Evolutionary conservation across 306 rosid genomes (phyloP).

Genomic region (Pyrus bretschneideri): DNA sequence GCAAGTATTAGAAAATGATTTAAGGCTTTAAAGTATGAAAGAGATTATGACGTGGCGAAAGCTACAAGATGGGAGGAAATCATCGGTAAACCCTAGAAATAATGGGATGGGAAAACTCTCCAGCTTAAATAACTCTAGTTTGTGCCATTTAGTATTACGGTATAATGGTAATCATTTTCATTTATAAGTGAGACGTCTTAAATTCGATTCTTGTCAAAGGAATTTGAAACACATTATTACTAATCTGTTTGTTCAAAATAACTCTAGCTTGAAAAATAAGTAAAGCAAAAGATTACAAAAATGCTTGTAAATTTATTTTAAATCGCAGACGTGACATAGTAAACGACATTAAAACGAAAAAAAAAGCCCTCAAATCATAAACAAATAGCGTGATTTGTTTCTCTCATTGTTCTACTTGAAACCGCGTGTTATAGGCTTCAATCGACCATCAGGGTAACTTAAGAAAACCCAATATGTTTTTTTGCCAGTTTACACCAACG

Average conservation of each 20-base stretch:
- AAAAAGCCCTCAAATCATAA: too few relatives aligned
- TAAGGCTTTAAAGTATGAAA: not conserved
- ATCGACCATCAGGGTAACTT: too few relatives aligned
- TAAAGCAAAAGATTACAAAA: too few relatives aligned
- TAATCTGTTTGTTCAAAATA: too few relatives aligned
- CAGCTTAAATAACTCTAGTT: not conserved
- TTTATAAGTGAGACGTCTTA: rapidly evolving
- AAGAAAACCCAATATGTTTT: too few relatives aligned
- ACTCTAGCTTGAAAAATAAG: too few relatives aligned
- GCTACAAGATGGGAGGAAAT: not conserved
- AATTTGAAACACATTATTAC: too few relatives aligned
- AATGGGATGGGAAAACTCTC: too few relatives aligned
- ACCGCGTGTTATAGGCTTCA: not conserved
- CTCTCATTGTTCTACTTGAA: not conserved
- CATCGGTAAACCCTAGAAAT: too few relatives aligned
- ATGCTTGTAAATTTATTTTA: not conserved
- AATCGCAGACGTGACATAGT: too few relatives aligned
- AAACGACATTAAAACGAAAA: not conserved
- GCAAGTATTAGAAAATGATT: not conserved
- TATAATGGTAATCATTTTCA: rapidly evolving
- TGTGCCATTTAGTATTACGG: rapidly evolving
- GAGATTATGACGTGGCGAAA: not conserved
- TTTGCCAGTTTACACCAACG: not conserved
- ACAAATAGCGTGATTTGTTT: not conserved
- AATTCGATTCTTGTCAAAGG: rapidly evolving